Evolutionary conservation across 2,329 filamentous ascomycete genomes (phyloP).

Genomic region (Sporothrix pseudoabietina): DNA sequence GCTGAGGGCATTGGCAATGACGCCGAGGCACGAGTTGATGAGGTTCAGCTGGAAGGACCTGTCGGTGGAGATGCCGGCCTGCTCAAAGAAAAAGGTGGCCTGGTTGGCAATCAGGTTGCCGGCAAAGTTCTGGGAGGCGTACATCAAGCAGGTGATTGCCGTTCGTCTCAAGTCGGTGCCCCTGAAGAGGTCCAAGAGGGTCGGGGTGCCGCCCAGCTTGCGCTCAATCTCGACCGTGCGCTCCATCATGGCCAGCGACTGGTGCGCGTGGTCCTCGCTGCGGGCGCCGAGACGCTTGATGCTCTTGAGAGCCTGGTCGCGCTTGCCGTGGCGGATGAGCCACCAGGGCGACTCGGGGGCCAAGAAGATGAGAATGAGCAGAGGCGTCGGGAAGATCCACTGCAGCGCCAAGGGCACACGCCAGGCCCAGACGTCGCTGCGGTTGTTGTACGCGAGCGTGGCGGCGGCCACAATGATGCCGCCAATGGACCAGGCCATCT

Average conservation of each 20-base stretch:
- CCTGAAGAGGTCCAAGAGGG: constrained; percentile 35
- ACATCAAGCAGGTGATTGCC: constrained; percentile 51
- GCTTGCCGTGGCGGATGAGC: constrained; percentile 26
- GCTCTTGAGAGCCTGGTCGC: constrained; percentile 48
- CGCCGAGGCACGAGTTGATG: constrained; percentile 61
- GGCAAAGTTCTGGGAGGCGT: constrained; percentile 47
- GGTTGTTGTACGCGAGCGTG: constrained; percentile 55
- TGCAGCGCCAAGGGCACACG: constrained; percentile 48
- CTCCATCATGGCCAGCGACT: constrained; percentile 28
- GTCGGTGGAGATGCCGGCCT: constrained; percentile 59
- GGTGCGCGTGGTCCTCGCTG: constrained; percentile 18
- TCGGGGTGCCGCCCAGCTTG: constrained; percentile 48
- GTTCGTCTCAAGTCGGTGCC: constrained; percentile 26
- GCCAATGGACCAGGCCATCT: constrained; percentile 65
- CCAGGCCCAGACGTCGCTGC: constrained; percentile 43
- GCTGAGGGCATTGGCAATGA: constrained; percentile 59
- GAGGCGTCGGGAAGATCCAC: constrained; percentile 56
- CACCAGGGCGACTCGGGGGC: constrained; percentile 16
- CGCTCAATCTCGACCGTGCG: constrained; percentile 28
- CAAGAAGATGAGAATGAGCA: constrained; percentile 36
- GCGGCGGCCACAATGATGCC: constrained; percentile 61
- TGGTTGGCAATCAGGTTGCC: constrained; percentile 28
- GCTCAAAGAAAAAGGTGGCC: constrained; percentile 26
- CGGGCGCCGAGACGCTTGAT: constrained; percentile 48
- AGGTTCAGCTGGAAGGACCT: constrained; percentile 63